These are phyloP conservation scores for Cerrena zonata DNA, from an alignment of 1,284 basidiomycete species.

Conservation along the genomic window DNA sequence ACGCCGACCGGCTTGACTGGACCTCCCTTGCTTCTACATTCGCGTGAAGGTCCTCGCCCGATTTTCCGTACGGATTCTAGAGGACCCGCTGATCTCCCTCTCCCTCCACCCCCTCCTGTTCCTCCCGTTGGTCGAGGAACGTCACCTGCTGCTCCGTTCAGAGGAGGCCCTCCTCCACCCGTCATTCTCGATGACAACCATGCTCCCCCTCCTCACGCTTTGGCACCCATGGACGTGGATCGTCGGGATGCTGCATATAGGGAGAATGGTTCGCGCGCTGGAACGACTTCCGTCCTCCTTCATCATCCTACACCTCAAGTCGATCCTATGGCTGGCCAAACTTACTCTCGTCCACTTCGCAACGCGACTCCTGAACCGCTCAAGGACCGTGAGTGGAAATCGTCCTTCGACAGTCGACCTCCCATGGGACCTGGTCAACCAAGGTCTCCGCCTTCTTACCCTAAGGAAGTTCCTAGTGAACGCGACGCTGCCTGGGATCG, in stretches of 20 bases:
- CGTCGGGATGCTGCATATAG: constrained; percentile 44
- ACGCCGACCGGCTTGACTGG: constrained; percentile 50
- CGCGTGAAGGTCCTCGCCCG: constrained; percentile 40
- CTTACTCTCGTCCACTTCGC: constrained; percentile 42
- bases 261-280: constrained; percentile 41
- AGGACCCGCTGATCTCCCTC: constrained; percentile 53
- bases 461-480: constrained; percentile 40
- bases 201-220: constrained; percentile 56
- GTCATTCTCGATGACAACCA: constrained; percentile 72
- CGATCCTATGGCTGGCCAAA: constrained; percentile 44
- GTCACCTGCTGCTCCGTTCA: constrained; percentile 62
- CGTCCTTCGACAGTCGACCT: constrained; percentile 34
- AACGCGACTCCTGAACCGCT: constrained; percentile 45
- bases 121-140: constrained; percentile 32
- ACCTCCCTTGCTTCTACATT: constrained; percentile 56
- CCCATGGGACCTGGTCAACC: constrained; percentile 53
- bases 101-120: constrained; percentile 49
- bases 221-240: constrained; percentile 83
- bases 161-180: constrained; percentile 73
- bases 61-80: constrained; percentile 62
- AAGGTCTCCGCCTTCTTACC: constrained; percentile 53
- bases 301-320: constrained; percentile 61
- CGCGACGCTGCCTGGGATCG: constrained; percentile 55
- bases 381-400: constrained; percentile 30
- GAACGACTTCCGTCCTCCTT: constrained; percentile 50